Evolutionary conservation across 176 grass and related monocot genomes (phyloP).

Genomic region (Miscanthus lutarioriparius): DNA sequence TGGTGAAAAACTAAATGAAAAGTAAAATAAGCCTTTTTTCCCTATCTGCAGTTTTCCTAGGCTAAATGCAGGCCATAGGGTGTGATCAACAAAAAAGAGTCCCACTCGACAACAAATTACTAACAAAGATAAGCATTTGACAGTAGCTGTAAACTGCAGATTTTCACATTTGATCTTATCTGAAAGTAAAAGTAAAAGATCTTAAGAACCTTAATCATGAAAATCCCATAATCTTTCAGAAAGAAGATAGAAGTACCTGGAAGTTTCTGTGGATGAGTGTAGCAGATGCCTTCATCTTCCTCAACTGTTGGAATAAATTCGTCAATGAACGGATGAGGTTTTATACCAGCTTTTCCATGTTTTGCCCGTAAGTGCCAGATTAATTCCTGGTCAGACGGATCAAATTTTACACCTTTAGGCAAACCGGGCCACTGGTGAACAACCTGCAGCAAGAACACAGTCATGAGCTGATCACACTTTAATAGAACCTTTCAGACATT

Average conservation of each 20-base stretch:
- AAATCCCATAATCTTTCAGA: background rate
- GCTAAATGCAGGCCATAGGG: background rate
- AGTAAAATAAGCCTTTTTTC: background rate
- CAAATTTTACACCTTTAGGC: slow-evolving; percentile 96
- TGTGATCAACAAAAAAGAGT: background rate
- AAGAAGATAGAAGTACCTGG: slow-evolving; percentile 54
- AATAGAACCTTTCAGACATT: slow-evolving; percentile 18
- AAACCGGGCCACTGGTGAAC: slow-evolving; percentile 94
- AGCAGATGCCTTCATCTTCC: slow-evolving; percentile 90
- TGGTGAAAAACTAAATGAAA: slow-evolving; percentile 20
- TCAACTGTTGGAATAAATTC: slow-evolving; percentile 97
- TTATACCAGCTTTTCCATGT: slow-evolving; percentile 41
- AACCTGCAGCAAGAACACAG: slow-evolving; percentile 50
- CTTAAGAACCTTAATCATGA: background rate
- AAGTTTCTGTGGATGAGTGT: slow-evolving; percentile 88
- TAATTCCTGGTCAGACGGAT: slow-evolving; percentile 89
- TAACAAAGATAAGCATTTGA: slow-evolving; percentile 6
- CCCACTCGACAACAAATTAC: background rate
- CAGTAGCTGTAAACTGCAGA: background rate
- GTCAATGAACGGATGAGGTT: slow-evolving; percentile 84
- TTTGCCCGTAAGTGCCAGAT: slow-evolving; percentile 85
- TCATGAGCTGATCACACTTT: slow-evolving; percentile 32
- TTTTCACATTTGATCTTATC: background rate
- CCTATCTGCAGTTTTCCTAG: background rate
- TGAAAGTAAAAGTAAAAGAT: background rate